A percentile compares a stretch with the other conserved stretches of the same genome.
Conservation (phyloP, 23 red algal genomes). For the Gracilaria vermiculophylla region DNA sequence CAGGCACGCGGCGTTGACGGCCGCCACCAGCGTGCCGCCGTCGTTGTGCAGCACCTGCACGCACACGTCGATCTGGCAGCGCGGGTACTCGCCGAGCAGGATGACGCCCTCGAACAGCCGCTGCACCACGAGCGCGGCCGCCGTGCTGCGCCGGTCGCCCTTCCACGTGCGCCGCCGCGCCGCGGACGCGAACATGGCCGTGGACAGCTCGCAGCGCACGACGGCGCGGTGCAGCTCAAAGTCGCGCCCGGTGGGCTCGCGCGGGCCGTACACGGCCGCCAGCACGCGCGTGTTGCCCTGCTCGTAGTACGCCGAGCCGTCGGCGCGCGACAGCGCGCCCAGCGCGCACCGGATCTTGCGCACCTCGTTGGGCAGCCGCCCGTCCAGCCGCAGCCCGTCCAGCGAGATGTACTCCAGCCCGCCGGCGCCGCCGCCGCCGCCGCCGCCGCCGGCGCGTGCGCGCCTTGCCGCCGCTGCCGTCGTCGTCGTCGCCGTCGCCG, state of each 20-base stretch:
- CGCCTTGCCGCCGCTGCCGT: background rate
- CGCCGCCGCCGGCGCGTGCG: background rate
- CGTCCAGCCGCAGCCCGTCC: conserved; percentile 93
- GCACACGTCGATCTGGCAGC: conserved; percentile 75
- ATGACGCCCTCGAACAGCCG: conserved; percentile 79
- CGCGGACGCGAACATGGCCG: conserved; percentile 43
- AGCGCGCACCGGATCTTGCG: conserved; percentile 68
- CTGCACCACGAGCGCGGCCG: conserved; percentile 33
- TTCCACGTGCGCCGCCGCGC: conserved; percentile 36
- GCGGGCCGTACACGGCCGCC: conserved; percentile 95
- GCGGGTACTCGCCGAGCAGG: conserved; percentile 27
- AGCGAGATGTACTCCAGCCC: conserved; percentile 79
- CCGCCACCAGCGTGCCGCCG: conserved; percentile 74
- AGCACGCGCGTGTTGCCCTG: conserved; percentile 93
- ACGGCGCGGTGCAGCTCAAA: conserved; percentile 17
- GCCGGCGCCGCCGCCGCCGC: conserved; percentile 48
- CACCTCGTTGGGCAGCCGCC: conserved; percentile 78
- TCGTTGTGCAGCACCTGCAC: conserved; percentile 95
- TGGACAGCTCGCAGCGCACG: conserved; percentile 47
- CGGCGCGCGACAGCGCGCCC: conserved; percentile 68
- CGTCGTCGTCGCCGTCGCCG: no score
- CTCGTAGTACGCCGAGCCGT: conserved; percentile 76
- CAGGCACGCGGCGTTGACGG: conserved; percentile 88
- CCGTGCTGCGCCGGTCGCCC: conserved; percentile 42
- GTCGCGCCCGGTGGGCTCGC: conserved; percentile 39